These are phyloP conservation scores for Xylaria sp. DNA, from an alignment of 2,329 filamentous ascomycete species.

Conservation along the genomic window DNA sequence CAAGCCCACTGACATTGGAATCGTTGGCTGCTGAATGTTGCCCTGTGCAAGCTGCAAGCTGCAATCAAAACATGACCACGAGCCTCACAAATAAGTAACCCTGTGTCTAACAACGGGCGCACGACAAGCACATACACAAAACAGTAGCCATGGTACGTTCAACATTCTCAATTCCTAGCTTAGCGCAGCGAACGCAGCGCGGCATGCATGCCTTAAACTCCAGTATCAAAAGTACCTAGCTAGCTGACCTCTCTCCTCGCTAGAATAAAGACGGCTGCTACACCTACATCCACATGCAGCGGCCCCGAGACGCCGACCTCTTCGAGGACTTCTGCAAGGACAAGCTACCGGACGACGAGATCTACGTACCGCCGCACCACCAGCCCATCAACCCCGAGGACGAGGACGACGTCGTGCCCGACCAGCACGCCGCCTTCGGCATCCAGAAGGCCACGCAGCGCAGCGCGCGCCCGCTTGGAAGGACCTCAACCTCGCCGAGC, in stretches of 20 bases:
- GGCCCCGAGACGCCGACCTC: conserved; percentile 74
- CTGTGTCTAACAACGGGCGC: neutral
- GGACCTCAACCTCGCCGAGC: conserved; percentile 73
- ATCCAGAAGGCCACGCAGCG: conserved; percentile 81
- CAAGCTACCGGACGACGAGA: conserved; percentile 75
- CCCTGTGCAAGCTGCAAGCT: neutral
- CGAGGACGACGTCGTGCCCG: conserved; percentile 85
- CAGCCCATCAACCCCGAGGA: conserved; percentile 87
- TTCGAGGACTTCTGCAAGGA: conserved; percentile 79
- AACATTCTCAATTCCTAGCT: neutral
- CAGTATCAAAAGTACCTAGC: neutral
- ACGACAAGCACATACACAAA: neutral
- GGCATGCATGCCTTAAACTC: neutral
- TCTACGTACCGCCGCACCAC: conserved; percentile 79
- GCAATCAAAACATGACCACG: neutral
- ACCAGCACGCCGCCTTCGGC: conserved; percentile 86
- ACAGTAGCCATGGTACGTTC: conserved; percentile 10
- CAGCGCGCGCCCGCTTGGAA: conserved; percentile 75
- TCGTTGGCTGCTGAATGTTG: too few relatives aligned
- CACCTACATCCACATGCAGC: conserved; percentile 78
- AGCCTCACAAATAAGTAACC: neutral
- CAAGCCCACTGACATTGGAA: neutral
- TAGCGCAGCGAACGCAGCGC: neutral
- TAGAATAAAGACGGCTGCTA: conserved; percentile 76
- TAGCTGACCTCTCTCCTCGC: conserved; percentile 4